Conservation (phyloP, 78 protist genomes). For the Mantamonas sphyraenae region DNA sequence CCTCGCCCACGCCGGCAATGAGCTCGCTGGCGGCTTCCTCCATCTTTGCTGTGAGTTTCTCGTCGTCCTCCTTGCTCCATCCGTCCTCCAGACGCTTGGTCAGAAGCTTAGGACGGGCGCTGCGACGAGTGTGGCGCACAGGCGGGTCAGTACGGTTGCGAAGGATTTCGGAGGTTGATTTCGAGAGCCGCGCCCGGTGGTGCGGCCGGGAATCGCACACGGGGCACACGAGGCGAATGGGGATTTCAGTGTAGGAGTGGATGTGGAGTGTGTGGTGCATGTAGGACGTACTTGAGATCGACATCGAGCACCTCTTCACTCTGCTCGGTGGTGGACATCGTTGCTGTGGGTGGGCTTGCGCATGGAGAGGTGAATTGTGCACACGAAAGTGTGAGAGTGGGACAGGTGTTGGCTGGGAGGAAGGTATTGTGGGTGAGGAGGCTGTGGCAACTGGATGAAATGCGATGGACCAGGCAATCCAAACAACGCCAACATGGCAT, state of each 20-base stretch:
- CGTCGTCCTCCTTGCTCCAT: too few relatives aligned
- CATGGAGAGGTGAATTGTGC: not conserved
- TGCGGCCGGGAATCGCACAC: not conserved
- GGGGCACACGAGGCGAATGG: too few relatives aligned
- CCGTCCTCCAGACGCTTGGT: too few relatives aligned
- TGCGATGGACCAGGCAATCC: too few relatives aligned
- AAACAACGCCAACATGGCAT: too few relatives aligned
- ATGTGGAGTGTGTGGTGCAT: too few relatives aligned
- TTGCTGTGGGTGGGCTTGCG: not conserved
- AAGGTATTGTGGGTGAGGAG: not conserved
- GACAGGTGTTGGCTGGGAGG: not conserved
- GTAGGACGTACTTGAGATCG: too few relatives aligned
- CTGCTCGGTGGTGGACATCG: too few relatives aligned
- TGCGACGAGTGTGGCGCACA: not conserved
- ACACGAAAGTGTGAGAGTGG: not conserved
- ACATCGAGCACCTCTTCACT: too few relatives aligned
- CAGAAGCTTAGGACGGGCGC: not conserved
- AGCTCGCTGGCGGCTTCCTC: not conserved
- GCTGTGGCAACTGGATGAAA: too few relatives aligned
- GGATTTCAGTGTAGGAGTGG: too few relatives aligned
- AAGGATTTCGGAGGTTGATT: not conserved
- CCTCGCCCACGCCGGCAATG: constrained; percentile 45
- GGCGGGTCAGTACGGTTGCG: not conserved
- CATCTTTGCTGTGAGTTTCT: too few relatives aligned
- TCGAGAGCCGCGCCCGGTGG: not conserved